A percentile compares a stretch with the other conserved stretches of the same genome.
Conservation (phyloP, 176 grass and related monocot species). For the Olyra latifolia region DNA sequence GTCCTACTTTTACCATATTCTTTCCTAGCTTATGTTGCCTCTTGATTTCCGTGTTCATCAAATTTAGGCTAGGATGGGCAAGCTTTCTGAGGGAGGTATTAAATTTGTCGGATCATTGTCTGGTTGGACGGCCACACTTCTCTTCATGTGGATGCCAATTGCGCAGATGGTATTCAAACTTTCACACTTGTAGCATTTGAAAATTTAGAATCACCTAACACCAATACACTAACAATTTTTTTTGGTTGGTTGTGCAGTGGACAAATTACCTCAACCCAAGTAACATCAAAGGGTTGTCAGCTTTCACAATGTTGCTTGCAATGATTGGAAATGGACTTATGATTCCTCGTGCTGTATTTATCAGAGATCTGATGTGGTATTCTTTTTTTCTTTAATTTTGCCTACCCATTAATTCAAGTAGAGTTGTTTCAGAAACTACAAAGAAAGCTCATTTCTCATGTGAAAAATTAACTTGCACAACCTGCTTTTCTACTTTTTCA, state of each 20-base stretch:
- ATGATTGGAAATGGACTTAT: constrained; percentile 99
- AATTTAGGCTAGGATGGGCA: constrained; percentile 77
- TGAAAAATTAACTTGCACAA: background rate
- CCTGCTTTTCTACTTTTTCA: background rate
- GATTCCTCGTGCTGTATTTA: constrained; percentile 99
- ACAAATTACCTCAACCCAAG: constrained; percentile 98
- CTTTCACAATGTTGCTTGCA: constrained; percentile 96
- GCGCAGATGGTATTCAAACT: constrained; percentile 78
- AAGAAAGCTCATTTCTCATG: background rate
- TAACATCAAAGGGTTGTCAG: constrained; percentile 95
- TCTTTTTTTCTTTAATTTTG: constrained; percentile 29
- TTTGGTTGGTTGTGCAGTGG: constrained; percentile 69
- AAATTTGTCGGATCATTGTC: constrained; percentile 76
- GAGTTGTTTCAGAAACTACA: constrained; percentile 3
- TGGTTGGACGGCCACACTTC: constrained; percentile 98
- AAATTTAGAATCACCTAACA: constrained; percentile 23
- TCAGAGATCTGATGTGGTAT: constrained; percentile 98
- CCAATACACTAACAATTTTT: constrained; percentile 21
- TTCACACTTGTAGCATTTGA: constrained; percentile 24
- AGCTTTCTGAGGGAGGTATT: constrained; percentile 62
- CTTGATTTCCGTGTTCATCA: constrained; percentile 36
- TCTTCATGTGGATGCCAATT: constrained; percentile 99
- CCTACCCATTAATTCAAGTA: background rate
- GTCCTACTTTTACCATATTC: background rate
- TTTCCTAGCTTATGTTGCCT: constrained; percentile 28